phyloP scores from a whole-genome alignment of 1,284 basidiomycete species.

The Inonotus hispidus region DNA sequence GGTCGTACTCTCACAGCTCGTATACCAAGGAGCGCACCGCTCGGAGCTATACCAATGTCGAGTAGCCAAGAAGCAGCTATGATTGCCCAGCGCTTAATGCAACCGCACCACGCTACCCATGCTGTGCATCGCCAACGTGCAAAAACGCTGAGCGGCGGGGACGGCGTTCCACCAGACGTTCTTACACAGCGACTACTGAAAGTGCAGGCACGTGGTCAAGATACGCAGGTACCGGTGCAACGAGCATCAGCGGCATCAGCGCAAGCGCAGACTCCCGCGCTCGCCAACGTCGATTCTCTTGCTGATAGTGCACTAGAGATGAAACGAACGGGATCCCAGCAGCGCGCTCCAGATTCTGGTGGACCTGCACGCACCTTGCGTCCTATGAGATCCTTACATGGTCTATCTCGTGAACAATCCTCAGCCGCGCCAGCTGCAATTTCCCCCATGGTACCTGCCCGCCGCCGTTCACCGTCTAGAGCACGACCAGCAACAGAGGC shows the following conservation, averaged over 20 bases:
- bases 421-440: constrained; percentile 19
- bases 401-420: constrained; percentile 17
- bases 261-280: neutral
- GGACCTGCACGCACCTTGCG: constrained; percentile 31
- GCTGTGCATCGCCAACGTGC: constrained; percentile 40
- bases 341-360: neutral
- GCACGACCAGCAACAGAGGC: constrained; percentile 4
- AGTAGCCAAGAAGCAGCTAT: constrained; percentile 17
- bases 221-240: constrained; percentile 13
- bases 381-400: constrained; percentile 56
- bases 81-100: constrained; percentile 17
- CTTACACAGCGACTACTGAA: constrained; percentile 51
- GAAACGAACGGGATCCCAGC: neutral
- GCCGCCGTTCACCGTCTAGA: constrained; percentile 19
- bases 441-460: constrained; percentile 28
- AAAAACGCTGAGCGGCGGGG: constrained; percentile 37
- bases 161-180: constrained; percentile 47
- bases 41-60: neutral
- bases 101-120: constrained; percentile 33
- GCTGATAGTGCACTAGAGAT: neutral
- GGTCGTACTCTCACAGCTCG: constrained; percentile 4
- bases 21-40: neutral
- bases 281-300: neutral
- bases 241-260: constrained; percentile 17
- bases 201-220: constrained; percentile 35